These are phyloP conservation scores for Nakazawaea anatomiae DNA, from an alignment of 805 yeast genomes.

Conservation along the genomic window DNA sequence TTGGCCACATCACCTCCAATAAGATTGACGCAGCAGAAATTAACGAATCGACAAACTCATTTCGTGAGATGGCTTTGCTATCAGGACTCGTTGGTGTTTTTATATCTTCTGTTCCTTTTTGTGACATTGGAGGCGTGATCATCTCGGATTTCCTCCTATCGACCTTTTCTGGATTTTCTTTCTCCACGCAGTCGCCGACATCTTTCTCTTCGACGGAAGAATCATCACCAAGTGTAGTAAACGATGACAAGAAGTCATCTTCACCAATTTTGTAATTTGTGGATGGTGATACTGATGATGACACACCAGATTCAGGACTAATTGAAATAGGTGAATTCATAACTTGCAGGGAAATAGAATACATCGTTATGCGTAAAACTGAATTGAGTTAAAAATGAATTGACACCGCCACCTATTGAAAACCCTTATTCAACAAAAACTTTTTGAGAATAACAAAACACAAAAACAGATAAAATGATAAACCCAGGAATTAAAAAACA, in stretches of 20 bases:
- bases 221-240: constrained; percentile 7
- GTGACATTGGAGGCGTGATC: constrained; percentile 11
- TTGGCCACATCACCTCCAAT: constrained; percentile 9
- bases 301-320: background rate
- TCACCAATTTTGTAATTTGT: background rate
- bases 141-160: background rate
- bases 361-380: too few species aligned
- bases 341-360: too few species aligned
- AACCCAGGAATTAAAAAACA: too few species aligned
- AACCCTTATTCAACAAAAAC: too few species aligned
- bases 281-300: background rate
- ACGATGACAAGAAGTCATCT: constrained; percentile 1
- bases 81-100: background rate
- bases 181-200: background rate
- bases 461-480: too few species aligned
- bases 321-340: background rate
- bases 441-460: too few species aligned
- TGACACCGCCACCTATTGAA: too few species aligned
- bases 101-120: background rate
- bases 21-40: constrained; percentile 9
- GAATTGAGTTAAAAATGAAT: too few species aligned
- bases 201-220: background rate
- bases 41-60: constrained; percentile 12
- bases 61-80: constrained; percentile 1
- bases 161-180: background rate